Evolutionary conservation across 106 monocot species (phyloP), one percentile per base, ranked within the genome.

Genomic region (Chionographis japonica): DNA sequence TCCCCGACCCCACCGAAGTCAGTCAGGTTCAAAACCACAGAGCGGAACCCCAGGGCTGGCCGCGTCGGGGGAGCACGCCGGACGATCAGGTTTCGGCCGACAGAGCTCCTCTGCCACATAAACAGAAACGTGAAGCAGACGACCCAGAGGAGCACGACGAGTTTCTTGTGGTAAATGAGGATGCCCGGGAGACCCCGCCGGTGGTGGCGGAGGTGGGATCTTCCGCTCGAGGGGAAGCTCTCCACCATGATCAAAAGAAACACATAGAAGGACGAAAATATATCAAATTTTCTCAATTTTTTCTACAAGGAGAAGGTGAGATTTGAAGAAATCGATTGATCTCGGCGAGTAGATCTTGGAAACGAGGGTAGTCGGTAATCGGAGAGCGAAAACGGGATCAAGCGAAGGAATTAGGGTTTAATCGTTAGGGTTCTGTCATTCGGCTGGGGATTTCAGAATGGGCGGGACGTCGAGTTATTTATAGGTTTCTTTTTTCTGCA

Each of bases 1-100:
- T 90, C 86, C 4, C 90, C 90, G 4, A 90, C 73, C 16, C 69
- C 90, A 0, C 90, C 86, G 49, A 90, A 90, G 2, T 86, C 90
- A 61, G 60, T 78, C 67, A 90, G 43, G 35, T 90, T 65, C 37
- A 86, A 80, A 4, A 46, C 74, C 67, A 53, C 52, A 2, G 71
- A 50, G 14, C 82, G 65, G 16, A 74, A 69, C 61, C 12, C 17
- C 37, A 74, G 78, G 27, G 46, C 46, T 43, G 78, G 40, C 53
- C 61, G 55, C 60, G 41, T 19, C 16, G 51, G 43, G n/a, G 14
- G 59, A 12, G 53, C 2, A 50, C 56, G 39, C 35, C 50, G 42
- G 55, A 70, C 71, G 20, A 69, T 36, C 66, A 41, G 37, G 13
- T 76, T 7, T 18, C 62, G 54, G 17, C 46, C 71, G 5, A 60